These are phyloP conservation scores for Coccomyxa subellipsoidea DNA, from an alignment of 163 green algal genomes.

Conservation along the genomic window DNA sequence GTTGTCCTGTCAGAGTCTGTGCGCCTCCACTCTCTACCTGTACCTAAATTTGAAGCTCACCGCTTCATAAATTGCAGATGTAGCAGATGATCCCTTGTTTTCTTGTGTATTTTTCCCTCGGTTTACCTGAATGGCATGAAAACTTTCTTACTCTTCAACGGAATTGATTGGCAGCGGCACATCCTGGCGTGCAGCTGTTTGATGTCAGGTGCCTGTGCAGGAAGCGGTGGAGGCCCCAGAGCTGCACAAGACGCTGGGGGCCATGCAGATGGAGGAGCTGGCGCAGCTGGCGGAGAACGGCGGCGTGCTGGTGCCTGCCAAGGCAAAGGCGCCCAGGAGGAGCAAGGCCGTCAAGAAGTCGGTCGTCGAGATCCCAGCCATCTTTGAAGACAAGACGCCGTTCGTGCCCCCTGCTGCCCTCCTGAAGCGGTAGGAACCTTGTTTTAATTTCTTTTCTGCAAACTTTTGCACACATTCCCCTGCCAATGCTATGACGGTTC, in stretches of 20 bases:
- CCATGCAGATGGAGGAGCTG: neutral
- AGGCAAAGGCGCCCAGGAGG: neutral
- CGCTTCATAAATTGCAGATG: too few species aligned
- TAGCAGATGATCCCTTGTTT: too few species aligned
- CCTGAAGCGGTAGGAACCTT: neutral
- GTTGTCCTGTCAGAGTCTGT: too few species aligned
- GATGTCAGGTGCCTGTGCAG: too few species aligned
- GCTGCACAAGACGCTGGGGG: neutral
- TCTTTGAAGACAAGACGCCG: neutral
- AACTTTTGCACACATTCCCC: too few species aligned
- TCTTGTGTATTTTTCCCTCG: too few species aligned
- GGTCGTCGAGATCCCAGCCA: neutral
- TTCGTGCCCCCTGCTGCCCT: neutral
- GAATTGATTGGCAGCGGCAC: too few species aligned
- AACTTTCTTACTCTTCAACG: too few species aligned
- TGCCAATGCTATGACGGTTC: too few species aligned
- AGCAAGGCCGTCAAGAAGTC: neutral
- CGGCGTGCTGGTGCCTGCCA: slow-evolving; percentile 3
- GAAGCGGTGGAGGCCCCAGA: neutral
- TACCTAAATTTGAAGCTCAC: too few species aligned
- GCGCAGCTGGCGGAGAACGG: neutral
- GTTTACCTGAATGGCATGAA: too few species aligned
- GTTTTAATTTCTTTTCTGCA: neutral
- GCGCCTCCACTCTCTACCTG: too few species aligned
- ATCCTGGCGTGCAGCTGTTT: neutral